Evolutionary conservation across 208 protist species (phyloP), one percentile per base, ranked within the genome.

Genomic region (Acanthamoeba healyi): DNA sequence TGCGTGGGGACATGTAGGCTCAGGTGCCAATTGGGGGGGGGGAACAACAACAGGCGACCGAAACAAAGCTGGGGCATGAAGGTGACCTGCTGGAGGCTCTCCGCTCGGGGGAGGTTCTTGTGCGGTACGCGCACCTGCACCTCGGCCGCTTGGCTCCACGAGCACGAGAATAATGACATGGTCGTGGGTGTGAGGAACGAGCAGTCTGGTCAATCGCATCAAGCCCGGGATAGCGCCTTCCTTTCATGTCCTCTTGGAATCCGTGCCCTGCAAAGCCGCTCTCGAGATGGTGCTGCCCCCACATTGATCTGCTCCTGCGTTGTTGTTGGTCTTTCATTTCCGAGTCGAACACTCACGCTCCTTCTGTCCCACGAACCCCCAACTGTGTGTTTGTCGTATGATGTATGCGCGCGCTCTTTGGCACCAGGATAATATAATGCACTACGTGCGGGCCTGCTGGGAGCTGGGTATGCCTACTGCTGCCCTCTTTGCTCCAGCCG

Each of bases 391-490:
- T 49, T 49, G 44, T 67, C 6, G 58, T 4, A 4, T 67, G 58
- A 4, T 32, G 29, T 12, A 15, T 4, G 7, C 12, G 44, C 44
- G 4, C 12, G 44, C 44, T 49, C 7, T 12, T 4, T 49, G 44
- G n/a, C n/a, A n/a, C 54, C 24, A 74, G 65, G 65, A 74, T 4
- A 74, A 74, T 29, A 74, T 74, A 5, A 4, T 4, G 34, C n/a
- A 74, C 5, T 74, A 74, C 34, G 65, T 74, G 65, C 65, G 65
- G 3, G 65, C 65, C 5, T 74, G 65, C 65, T 74, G 65, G 65
- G 65, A 38, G 34, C 29, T 74, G n/a, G 65, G 65, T 17, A 38
- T 74, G 17, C 65, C 65, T 4, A 74, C 15, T 5, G 34, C 65
- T 17, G 65, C 38, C 17, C 65, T 74, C n/a, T 74, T 74, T 19